Evolutionary conservation across 2,329 filamentous ascomycete species (phyloP), one percentile per base, ranked within the genome.

Genomic region (Alternaria brassicicola): DNA sequence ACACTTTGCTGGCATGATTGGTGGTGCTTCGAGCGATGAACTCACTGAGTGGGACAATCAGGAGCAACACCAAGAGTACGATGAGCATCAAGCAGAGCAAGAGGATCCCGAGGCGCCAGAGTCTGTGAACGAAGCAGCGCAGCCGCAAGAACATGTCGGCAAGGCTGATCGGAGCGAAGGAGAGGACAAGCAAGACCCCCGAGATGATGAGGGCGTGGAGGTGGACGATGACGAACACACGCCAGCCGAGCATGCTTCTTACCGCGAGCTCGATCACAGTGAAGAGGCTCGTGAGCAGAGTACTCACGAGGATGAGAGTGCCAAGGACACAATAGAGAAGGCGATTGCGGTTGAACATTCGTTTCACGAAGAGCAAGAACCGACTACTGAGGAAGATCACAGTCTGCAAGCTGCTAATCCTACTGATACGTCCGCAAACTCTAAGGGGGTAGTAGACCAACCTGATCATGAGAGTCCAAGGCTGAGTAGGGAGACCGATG

Each of bases 31-130:
- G 3, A 66, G 62, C 23, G 67, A 69, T 30, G 59, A 65, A 9
- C 46, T 41, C 48, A 62, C 62, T 13, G 65, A 71, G 17, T 71
- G 67, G 68, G 69, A 64, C 7, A 63, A 63, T n/a, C 61, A 62
- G 13, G 61, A 64, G 23, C 51, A 61, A 21, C 47, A 57, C 12
- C 25, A 56, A 21, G 45, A 43, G 12, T 52, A 59, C 4, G 57
- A 19, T 10, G 59, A 60, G 25, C 47, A 56, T 28, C 41, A 28
- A 28, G 49, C 7, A 47, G 53, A 50, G 21, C 13, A 25, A 15
- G 33, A 7, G 4, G 36, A 52, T 21, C 30, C 13, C 25, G 51
- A 53, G 23, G 36, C 49, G 23, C 35, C 41, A 8, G 61, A 52
- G 17, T 45, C 53, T 17, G 43, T 45, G 36, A 47, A 51, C 28